These are phyloP conservation scores for Xylaria sp. DNA, from an alignment of 2,329 filamentous ascomycete species.

Conservation along the genomic window DNA sequence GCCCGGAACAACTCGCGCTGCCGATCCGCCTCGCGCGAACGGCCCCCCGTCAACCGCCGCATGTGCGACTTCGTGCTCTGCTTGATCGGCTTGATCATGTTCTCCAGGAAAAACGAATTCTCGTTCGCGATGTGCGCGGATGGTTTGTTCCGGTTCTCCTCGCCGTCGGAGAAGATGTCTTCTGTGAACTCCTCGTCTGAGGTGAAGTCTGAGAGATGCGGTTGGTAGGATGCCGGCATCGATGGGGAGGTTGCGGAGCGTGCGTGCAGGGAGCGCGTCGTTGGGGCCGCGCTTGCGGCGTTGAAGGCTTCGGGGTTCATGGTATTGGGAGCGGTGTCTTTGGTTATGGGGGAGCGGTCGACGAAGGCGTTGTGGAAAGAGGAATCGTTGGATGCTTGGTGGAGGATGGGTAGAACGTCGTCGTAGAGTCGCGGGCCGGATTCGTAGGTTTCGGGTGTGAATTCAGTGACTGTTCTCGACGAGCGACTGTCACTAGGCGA, in stretches of 20 bases:
- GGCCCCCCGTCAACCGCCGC: slow-evolving; percentile 56
- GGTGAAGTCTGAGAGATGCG: slow-evolving; percentile 54
- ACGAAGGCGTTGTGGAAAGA: slow-evolving; percentile 86
- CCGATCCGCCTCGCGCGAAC: slow-evolving; percentile 37
- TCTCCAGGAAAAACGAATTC: slow-evolving; percentile 53
- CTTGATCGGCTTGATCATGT: slow-evolving; percentile 54
- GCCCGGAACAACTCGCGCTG: slow-evolving; percentile 35
- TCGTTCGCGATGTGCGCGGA: slow-evolving; percentile 28
- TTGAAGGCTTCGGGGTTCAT: slow-evolving; percentile 60
- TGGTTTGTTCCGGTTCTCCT: slow-evolving; percentile 43
- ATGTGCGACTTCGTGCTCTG: slow-evolving; percentile 55
- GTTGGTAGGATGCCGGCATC: slow-evolving; percentile 49
- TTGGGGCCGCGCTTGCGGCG: slow-evolving; percentile 26
- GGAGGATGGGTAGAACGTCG: slow-evolving; percentile 82
- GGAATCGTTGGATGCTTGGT: slow-evolving; percentile 74
- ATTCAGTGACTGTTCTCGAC: slow-evolving; percentile 59
- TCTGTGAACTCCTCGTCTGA: slow-evolving; percentile 73
- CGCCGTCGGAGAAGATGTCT: slow-evolving; percentile 74
- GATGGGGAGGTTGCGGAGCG: slow-evolving; percentile 82
- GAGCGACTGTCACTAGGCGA: slow-evolving; percentile 59
- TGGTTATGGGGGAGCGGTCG: slow-evolving; percentile 61
- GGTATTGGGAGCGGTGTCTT: slow-evolving; percentile 50
- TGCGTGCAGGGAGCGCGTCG: slow-evolving; percentile 66
- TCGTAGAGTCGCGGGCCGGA: slow-evolving; percentile 82
- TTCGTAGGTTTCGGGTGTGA: slow-evolving; percentile 61